A percentile compares a stretch with the other conserved stretches of the same genome.
Conservation (phyloP, 441 rosid genomes). For the Corymbia citriodora region DNA sequence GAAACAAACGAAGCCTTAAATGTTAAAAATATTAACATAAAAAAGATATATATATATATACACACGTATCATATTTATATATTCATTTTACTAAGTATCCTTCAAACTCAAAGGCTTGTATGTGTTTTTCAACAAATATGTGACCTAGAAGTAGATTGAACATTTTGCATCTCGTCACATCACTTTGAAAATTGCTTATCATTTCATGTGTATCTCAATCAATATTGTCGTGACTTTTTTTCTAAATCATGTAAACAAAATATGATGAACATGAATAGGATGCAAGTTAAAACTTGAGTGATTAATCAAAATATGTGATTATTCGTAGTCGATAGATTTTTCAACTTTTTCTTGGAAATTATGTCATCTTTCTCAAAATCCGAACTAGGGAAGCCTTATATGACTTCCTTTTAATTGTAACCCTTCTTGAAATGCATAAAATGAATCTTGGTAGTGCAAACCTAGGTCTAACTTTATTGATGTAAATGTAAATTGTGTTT, state of each 20-base stretch:
- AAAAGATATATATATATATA: fast-evolving
- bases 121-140: not conserved
- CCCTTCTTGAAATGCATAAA: not conserved
- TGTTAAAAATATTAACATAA: not conserved
- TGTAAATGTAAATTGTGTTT: not conserved
- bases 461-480: not conserved
- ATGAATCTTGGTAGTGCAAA: not conserved
- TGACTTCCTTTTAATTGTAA: not conserved
- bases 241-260: not conserved
- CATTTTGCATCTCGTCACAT: not conserved
- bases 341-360: not conserved
- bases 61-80: fast-evolving
- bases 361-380: not conserved
- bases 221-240: fast-evolving
- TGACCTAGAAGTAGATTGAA: not conserved
- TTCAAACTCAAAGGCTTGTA: not conserved
- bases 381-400: not conserved
- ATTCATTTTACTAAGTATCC: not conserved
- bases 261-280: not conserved
- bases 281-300: not conserved
- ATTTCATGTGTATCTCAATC: not conserved
- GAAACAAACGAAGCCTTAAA: too few relatives aligned
- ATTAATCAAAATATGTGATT: not conserved
- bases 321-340: fast-evolving
- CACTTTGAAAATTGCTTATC: not conserved